A percentile compares a stretch with the other conserved stretches of the same genome.
These are phyloP conservation scores for Thraustotheca clavata DNA, from an alignment of 352 stramenopile genomes.

Conservation along the genomic window DNA sequence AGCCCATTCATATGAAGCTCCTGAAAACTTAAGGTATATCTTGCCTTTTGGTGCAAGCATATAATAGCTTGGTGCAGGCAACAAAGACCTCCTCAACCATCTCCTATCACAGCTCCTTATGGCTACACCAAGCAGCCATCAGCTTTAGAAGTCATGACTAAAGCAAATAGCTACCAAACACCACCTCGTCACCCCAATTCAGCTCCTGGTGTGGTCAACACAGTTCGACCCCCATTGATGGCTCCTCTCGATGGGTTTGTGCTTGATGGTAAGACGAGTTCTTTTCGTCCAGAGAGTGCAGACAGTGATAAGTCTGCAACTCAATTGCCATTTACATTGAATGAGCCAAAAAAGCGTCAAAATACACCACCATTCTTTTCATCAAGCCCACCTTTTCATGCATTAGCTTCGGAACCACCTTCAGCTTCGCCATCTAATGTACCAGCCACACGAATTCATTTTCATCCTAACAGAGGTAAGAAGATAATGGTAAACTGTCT, in stretches of 20 bases:
- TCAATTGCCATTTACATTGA: conserved; percentile 4
- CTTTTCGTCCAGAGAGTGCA: background rate
- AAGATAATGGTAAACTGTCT: background rate
- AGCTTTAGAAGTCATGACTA: background rate
- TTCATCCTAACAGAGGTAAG: background rate
- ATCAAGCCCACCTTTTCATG: conserved; percentile 18
- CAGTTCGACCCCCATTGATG: background rate
- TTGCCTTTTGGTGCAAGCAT: too few species aligned
- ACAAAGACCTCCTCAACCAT: too few species aligned
- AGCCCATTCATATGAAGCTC: conserved; percentile 62
- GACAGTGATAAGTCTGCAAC: conserved; percentile 4
- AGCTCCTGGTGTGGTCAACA: background rate
- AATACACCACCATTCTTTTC: background rate
- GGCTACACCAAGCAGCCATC: background rate
- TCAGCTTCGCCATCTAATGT: conserved; percentile 5
- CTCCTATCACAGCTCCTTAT: too few species aligned
- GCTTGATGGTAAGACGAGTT: background rate
- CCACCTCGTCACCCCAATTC: conserved; percentile 13
- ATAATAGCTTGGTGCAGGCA: too few species aligned
- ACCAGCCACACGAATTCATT: conserved; percentile 5
- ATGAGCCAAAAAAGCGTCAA: background rate
- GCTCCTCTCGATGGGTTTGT: background rate
- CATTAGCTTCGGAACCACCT: background rate
- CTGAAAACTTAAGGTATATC: conserved; percentile 32
- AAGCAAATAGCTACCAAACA: background rate